phyloP scores from a whole-genome alignment of 2,329 filamentous ascomycete genomes.

The Colletotrichum horii region DNA sequence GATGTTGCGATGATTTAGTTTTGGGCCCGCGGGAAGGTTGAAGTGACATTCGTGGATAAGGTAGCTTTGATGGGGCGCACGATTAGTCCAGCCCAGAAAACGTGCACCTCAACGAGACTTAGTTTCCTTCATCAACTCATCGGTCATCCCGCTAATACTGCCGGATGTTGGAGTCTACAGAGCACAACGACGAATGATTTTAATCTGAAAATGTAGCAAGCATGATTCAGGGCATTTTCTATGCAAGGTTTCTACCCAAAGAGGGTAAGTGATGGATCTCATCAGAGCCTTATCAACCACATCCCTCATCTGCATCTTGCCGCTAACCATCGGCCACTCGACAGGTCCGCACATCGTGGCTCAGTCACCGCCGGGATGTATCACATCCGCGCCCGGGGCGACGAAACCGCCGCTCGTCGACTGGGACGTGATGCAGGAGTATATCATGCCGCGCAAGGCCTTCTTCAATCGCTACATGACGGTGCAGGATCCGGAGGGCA shows the following conservation, averaged over 20 bases:
- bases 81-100: background rate
- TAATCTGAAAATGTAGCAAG: conserved; percentile 20
- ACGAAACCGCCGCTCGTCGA: conserved; percentile 73
- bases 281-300: background rate
- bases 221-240: conserved; percentile 76
- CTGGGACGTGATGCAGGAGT: conserved; percentile 86
- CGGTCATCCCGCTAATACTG: background rate
- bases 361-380: conserved; percentile 67
- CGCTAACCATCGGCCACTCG: conserved; percentile 18
- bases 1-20: background rate
- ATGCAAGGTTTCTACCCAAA: conserved; percentile 70
- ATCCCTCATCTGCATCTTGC: background rate
- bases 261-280: conserved; percentile 52
- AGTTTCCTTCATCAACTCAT: background rate
- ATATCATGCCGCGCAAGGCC: conserved; percentile 92
- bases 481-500: conserved; percentile 72
- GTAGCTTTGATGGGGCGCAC: conserved; percentile 6
- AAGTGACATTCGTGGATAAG: background rate
- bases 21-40: background rate
- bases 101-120: background rate
- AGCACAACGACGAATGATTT: background rate
- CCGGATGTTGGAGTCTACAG: background rate
- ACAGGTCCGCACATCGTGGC: conserved; percentile 67
- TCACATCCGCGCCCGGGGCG: conserved; percentile 49
- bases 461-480: conserved; percentile 93